A percentile compares a stretch with the other conserved stretches of the same genome.
Conservation (phyloP, 2,329 filamentous ascomycete species). For the Microcera coccophila region DNA sequence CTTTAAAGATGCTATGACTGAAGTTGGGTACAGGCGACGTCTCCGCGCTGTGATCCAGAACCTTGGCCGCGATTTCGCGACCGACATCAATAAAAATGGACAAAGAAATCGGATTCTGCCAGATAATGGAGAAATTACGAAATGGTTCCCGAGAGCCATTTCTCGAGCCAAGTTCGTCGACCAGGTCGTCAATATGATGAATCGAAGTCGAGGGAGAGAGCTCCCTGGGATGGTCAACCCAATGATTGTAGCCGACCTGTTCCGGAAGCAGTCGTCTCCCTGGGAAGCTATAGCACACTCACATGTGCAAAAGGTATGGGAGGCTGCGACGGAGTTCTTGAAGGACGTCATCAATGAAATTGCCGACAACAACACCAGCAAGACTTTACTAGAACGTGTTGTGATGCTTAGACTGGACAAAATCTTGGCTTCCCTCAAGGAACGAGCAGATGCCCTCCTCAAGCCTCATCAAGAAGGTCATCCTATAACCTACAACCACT, state of each 20-base stretch:
- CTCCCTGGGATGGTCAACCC: conserved; percentile 57
- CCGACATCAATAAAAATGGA: too few species aligned
- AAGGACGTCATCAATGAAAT: conserved; percentile 41
- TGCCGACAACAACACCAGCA: conserved; percentile 37
- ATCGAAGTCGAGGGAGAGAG: conserved; percentile 47
- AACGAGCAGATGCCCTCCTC: conserved; percentile 36
- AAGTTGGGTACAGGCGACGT: conserved; percentile 14
- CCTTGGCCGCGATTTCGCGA: conserved; percentile 17
- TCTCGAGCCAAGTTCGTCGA: too few species aligned
- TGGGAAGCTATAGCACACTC: conserved; percentile 49
- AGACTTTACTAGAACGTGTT: conserved; percentile 30
- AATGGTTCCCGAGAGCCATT: too few species aligned
- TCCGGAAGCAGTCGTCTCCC: conserved; percentile 49
- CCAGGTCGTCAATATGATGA: conserved; percentile 38
- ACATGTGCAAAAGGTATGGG: conserved; percentile 44
- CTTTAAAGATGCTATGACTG: conserved; percentile 20
- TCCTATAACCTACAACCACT: conserved; percentile 51
- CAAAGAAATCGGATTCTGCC: too few species aligned
- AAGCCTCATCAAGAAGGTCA: conserved; percentile 23
- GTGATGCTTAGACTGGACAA: conserved; percentile 27
- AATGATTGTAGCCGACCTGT: conserved; percentile 52
- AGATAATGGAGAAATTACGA: too few species aligned
- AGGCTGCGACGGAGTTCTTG: conserved; percentile 45
- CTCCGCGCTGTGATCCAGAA: conserved; percentile 27
- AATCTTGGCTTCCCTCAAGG: conserved; percentile 44